A percentile compares a stretch with the other conserved stretches of the same genome.
Conservation (phyloP, 345 rosid species). For the Syzygium aromaticum region DNA sequence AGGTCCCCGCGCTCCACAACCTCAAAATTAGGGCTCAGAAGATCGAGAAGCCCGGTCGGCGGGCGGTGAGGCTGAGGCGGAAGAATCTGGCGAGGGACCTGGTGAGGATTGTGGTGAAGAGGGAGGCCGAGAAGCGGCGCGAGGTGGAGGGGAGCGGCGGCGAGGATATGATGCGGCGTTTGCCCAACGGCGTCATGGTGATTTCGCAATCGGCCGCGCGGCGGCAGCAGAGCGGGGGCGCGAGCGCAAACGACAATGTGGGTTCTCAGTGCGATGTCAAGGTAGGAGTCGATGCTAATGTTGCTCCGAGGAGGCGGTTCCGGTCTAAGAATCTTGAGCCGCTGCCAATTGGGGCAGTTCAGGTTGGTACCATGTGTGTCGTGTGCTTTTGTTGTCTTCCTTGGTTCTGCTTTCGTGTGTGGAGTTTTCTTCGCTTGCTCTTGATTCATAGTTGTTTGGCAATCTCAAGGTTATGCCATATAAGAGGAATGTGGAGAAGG, state of each 20-base stretch:
- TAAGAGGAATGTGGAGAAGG: conserved; percentile 41
- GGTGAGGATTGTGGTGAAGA: conserved; percentile 72
- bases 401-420: neutral
- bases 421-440: neutral
- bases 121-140: conserved; percentile 67
- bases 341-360: conserved; percentile 38
- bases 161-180: conserved; percentile 58
- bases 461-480: conserved; percentile 43
- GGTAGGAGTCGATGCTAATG: conserved; percentile 38
- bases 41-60: conserved; percentile 26
- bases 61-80: conserved; percentile 55
- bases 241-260: conserved; percentile 16
- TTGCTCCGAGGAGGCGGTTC: conserved; percentile 42
- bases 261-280: conserved; percentile 56
- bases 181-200: conserved; percentile 93
- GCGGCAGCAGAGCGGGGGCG: conserved; percentile 23
- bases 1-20: neutral
- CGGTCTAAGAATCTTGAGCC: conserved; percentile 90
- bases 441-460: neutral
- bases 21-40: conserved; percentile 48
- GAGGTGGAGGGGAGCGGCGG: conserved; percentile 29
- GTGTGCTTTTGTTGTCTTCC: neutral
- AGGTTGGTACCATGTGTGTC: neutral
- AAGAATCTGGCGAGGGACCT: conserved; percentile 67
- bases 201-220: conserved; percentile 37